A percentile compares a stretch with the other conserved stretches of the same genome.
Evolutionary conservation across 2,329 filamentous ascomycete genomes (phyloP).

Genomic region (Penicillium sclerotiorum): DNA sequence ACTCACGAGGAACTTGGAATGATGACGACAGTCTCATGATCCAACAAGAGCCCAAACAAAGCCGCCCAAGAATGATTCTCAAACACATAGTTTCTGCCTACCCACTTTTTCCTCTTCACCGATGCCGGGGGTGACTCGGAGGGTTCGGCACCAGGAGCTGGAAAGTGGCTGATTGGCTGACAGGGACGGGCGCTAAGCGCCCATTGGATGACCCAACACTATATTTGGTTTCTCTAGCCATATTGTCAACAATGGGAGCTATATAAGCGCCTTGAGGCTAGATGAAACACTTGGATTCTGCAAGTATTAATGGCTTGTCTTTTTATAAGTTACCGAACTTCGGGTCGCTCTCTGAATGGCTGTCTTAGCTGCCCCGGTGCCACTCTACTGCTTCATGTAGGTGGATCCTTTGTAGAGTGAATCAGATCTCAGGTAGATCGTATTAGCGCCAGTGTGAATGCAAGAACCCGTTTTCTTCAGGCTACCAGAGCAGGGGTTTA

Average conservation of each 20-base stretch:
- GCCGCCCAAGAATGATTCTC: neutral
- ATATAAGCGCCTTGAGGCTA: conserved; percentile 18
- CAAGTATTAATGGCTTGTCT: conserved; percentile 19
- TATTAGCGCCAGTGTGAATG: conserved; percentile 17
- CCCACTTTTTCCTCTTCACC: neutral
- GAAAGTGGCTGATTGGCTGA: conserved; percentile 22
- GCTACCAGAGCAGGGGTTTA: neutral
- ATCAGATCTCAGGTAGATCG: conserved; percentile 2
- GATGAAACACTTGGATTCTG: conserved; percentile 28
- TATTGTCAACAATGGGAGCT: conserved; percentile 21
- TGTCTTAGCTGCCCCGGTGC: conserved; percentile 3
- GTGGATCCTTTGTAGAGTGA: conserved; percentile 16
- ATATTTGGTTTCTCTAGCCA: conserved; percentile 29
- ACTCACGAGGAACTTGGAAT: no score
- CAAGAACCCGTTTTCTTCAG: conserved; percentile 1
- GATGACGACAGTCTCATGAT: no score
- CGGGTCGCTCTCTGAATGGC: conserved; percentile 18
- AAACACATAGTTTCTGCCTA: neutral
- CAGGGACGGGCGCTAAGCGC: conserved; percentile 31
- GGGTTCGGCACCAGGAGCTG: neutral
- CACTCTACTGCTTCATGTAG: conserved; percentile 11
- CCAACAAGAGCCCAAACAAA: neutral
- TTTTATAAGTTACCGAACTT: conserved; percentile 17
- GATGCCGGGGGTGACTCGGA: neutral
- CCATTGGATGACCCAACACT: conserved; percentile 13